Evolutionary conservation across 2,329 filamentous ascomycete genomes (phyloP).

Genomic region (Xylaria multiplex): DNA sequence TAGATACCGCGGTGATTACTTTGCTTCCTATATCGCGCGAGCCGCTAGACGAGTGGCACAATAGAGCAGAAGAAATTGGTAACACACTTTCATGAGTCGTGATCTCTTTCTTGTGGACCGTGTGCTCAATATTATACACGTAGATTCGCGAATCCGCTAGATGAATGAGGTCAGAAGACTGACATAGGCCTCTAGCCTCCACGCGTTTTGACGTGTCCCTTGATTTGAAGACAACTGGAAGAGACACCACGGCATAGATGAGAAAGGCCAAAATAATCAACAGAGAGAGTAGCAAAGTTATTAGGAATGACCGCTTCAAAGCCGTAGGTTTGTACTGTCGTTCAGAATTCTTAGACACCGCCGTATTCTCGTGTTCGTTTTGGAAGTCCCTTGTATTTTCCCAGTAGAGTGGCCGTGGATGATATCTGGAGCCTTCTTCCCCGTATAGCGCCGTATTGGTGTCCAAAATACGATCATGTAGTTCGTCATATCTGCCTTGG

Average conservation of each 20-base stretch:
- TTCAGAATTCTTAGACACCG: neutral
- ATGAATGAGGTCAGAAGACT: neutral
- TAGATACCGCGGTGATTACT: neutral
- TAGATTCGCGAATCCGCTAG: neutral
- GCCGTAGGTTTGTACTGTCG: slow-evolving; percentile 29
- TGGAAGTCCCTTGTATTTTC: slow-evolving; percentile 3
- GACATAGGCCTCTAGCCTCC: slow-evolving; percentile 9
- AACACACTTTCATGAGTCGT: neutral
- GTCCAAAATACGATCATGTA: slow-evolving; percentile 5
- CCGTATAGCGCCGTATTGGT: slow-evolving; percentile 8
- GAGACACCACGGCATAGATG: slow-evolving; percentile 19
- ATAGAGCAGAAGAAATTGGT: too few relatives aligned
- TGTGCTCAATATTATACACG: neutral
- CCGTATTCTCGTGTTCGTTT: slow-evolving; percentile 2
- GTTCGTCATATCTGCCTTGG: slow-evolving; percentile 11
- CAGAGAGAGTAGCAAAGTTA: slow-evolving; percentile 11
- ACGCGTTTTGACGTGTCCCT: neutral
- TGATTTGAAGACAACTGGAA: slow-evolving; percentile 14
- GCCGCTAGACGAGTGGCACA: too few relatives aligned
- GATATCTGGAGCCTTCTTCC: slow-evolving; percentile 16
- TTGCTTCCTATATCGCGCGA: neutral
- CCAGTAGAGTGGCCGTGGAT: slow-evolving; percentile 18
- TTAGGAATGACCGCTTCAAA: slow-evolving; percentile 24
- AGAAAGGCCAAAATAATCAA: slow-evolving; percentile 17
- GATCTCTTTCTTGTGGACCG: neutral